A percentile compares a stretch with the other conserved stretches of the same genome.
These are phyloP conservation scores for Diaporthe citri DNA, from an alignment of 2,329 filamentous ascomycete genomes.

Conservation along the genomic window DNA sequence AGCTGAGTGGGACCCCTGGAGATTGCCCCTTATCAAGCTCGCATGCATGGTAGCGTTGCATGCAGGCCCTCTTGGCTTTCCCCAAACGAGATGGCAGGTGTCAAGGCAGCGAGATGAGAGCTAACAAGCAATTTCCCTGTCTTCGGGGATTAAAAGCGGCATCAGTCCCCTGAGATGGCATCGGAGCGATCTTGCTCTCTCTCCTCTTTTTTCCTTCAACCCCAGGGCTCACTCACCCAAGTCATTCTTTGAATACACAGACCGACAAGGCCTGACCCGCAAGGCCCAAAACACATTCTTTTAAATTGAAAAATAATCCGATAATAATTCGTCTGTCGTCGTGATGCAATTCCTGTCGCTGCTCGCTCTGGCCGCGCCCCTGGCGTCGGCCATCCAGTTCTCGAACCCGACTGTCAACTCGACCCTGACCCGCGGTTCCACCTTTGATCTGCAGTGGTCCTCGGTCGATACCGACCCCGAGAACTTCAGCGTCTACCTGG, in stretches of 20 bases:
- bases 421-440: slow-evolving; percentile 52
- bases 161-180: slow-evolving; percentile 14
- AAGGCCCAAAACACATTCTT: slow-evolving; percentile 26
- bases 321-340: not conserved
- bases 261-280: slow-evolving; percentile 19
- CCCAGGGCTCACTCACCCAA: slow-evolving; percentile 33
- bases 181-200: not conserved
- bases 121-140: slow-evolving; percentile 19
- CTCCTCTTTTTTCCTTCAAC: slow-evolving; percentile 24
- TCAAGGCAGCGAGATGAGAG: slow-evolving; percentile 30
- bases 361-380: slow-evolving; percentile 48
- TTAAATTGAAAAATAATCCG: not conserved
- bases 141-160: slow-evolving; percentile 26
- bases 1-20: slow-evolving; percentile 24
- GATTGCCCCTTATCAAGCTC: slow-evolving; percentile 18
- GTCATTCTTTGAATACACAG: slow-evolving; percentile 33
- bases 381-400: slow-evolving; percentile 50
- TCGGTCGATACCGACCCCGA: slow-evolving; percentile 56
- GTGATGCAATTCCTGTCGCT: slow-evolving; percentile 47
- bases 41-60: slow-evolving; percentile 4
- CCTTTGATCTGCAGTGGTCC: slow-evolving; percentile 52
- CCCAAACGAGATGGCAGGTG: slow-evolving; percentile 30
- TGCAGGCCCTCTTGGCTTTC: slow-evolving; percentile 10
- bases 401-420: slow-evolving; percentile 50
- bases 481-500: slow-evolving; percentile 55